These are phyloP conservation scores for Podosphaera fusca DNA, from an alignment of 2,329 filamentous ascomycete genomes.

Conservation along the genomic window DNA sequence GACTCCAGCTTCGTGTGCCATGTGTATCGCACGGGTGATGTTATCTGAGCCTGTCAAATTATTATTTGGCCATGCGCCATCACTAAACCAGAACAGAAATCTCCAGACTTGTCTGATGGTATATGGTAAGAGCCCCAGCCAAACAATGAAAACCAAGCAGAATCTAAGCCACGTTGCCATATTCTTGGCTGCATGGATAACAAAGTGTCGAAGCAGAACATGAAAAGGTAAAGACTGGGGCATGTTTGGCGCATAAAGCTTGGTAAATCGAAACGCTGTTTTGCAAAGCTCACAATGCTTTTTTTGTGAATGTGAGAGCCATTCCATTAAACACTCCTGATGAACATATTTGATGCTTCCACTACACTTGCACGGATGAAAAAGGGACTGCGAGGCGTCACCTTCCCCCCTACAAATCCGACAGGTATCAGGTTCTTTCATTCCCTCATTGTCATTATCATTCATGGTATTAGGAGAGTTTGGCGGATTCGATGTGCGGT, in stretches of 20 bases:
- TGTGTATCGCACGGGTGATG: slow-evolving; percentile 7
- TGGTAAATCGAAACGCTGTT: slow-evolving; percentile 92
- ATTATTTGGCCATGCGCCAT: slow-evolving; percentile 14
- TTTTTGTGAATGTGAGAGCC: slow-evolving; percentile 96
- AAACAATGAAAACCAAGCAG: slow-evolving; percentile 58
- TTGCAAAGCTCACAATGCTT: slow-evolving; percentile 99
- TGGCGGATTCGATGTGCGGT: too few relatives aligned
- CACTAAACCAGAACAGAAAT: slow-evolving; percentile 57
- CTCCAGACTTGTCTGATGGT: slow-evolving; percentile 84
- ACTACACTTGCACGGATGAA: slow-evolving; percentile 96
- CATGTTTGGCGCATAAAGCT: slow-evolving; percentile 90
- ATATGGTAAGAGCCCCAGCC: slow-evolving; percentile 74
- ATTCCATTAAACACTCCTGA: slow-evolving; percentile 95
- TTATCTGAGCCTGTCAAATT: slow-evolving; percentile 6
- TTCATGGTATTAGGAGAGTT: neutral
- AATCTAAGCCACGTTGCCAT: slow-evolving; percentile 59
- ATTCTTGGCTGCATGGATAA: slow-evolving; percentile 48
- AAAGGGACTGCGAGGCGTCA: slow-evolving; percentile 61
- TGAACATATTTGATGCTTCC: slow-evolving; percentile 98
- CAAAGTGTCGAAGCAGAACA: slow-evolving; percentile 59
- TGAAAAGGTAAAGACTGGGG: slow-evolving; percentile 57
- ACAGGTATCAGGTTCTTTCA: slow-evolving; percentile 46
- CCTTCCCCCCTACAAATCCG: slow-evolving; percentile 88
- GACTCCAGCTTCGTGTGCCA: slow-evolving; percentile 10
- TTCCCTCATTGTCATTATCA: slow-evolving; percentile 11